Evolutionary conservation across 1,284 basidiomycete species (phyloP), one percentile per base, ranked within the genome.

Genomic region (Ganoderma boninense): DNA sequence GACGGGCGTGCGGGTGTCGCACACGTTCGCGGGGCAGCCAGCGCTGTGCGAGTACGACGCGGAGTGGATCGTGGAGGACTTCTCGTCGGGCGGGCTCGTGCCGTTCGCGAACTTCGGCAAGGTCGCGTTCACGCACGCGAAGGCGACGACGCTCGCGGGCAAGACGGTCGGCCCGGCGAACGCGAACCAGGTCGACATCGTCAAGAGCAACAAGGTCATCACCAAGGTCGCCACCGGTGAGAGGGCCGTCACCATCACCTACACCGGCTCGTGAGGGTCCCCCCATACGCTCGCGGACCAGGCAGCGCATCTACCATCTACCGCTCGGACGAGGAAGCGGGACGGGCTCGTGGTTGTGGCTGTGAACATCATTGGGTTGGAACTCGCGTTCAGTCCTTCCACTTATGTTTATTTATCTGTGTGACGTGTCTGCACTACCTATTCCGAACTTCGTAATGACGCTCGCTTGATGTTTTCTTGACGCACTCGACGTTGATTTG

Each of bases 101-200:
- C 77, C 80, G n/a, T 79, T 82, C 70, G 80, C 81, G 57, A 77
- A 82, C 79, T 84, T 81, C 61, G 80, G 80, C 69, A 80, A 79
- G 42, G 78, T 82, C 70, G 78, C 77, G 38, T 74, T 74, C 70
- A 71, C 73, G 26, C 63, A 63, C 65, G 70, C 67, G 54, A 65
- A 59, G 10, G 73, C 69, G 52, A 52, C 38, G 43, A 69, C 67
- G 43, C 14, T 26, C 32, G 63, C 59, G 62, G 70, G 72, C 68
- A 14, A 46, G 49, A 64, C 57, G 7, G 49, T 49, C 35, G 29
- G 43, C 13, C 81, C 79, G 65, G 69, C 75, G 26, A 72, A 71
- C 69, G 74, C 79, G 56, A 77, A 76, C 14, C 63, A 79, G 71
- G 79, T 80, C 71, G 76, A 81, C 69, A 77, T 82, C 61, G 67